Evolutionary conservation across 495 filamentous ascomycete species (phyloP).

Genomic region (Pyronema omphalodes): DNA sequence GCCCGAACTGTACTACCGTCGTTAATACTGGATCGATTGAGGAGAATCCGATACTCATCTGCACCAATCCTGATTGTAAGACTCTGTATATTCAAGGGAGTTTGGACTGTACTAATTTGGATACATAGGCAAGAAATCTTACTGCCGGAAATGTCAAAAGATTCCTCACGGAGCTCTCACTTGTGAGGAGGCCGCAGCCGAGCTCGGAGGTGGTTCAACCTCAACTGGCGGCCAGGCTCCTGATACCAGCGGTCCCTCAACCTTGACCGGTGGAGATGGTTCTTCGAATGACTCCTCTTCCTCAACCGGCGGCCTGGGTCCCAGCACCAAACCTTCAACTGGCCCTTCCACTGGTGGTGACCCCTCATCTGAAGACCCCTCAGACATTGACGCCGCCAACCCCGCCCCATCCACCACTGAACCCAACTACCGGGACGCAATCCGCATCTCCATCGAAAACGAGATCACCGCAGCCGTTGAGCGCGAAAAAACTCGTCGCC

Average conservation of each 20-base stretch:
- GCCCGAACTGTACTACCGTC: conserved; percentile 2
- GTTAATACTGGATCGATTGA: conserved; percentile 1
- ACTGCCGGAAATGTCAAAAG: conserved; percentile 5
- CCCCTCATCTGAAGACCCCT: too few relatives aligned
- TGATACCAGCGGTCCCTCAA: background rate
- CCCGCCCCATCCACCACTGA: too few relatives aligned
- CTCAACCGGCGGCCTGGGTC: too few relatives aligned
- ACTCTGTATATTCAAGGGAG: background rate
- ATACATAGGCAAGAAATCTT: conserved; percentile 1
- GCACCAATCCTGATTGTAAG: too few relatives aligned
- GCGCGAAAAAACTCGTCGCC: background rate
- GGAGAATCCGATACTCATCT: background rate
- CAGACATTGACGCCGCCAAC: too few relatives aligned
- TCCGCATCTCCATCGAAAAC: too few relatives aligned
- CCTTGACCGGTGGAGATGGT: background rate
- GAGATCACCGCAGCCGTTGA: background rate
- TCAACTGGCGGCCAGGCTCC: too few relatives aligned
- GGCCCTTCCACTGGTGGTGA: too few relatives aligned
- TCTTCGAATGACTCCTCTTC: background rate
- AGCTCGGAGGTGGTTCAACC: too few relatives aligned
- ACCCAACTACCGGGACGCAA: too few relatives aligned
- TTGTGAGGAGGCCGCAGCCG: conserved; percentile 3
- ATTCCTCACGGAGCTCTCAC: background rate
- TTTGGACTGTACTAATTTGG: background rate
- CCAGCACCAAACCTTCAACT: too few relatives aligned